Base-by-base conservation (phyloP, 2,329 filamentous ascomycete species). In the Fusarium sp. region DNA sequence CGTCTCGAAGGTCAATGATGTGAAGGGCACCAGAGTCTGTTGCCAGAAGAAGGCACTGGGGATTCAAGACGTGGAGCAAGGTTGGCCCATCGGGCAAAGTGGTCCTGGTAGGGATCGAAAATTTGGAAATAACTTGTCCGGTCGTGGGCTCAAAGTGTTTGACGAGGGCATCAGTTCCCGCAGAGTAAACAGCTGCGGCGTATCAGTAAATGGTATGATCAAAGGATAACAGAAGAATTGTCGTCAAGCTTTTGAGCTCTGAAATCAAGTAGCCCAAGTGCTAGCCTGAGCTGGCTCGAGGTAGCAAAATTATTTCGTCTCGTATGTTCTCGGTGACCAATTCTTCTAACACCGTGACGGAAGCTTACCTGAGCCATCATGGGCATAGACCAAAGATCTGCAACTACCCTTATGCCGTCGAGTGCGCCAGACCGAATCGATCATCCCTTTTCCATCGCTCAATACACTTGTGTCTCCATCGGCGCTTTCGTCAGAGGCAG, bases 321-420 rank as follows among this genome's bases (percentile, higher is more conserved):
- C 34, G 4, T 37, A 37, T 18, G 18, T 18, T n/a, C 18, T n/a
- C 10, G 9, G 34, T 1, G 10, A 3, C 34, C 10, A 37, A n/a
- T 37, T 37, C 18, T 37, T 37, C 18, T 37, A 10, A n/a, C 18
- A 18, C 18, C 10, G 9, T n/a, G 34, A 37, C 10, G 5, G 9
- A 18, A 50, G 6, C 82, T 86, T 80, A 84, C 90, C 85, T 70
- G 88, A 83, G 18, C 95, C 96, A 78, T 98, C 94, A 60, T 89
- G 80, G 69, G 89, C 91, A 81, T 94, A 98, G 7, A 87, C 89
- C 58, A 98, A 82, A 64, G 89, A 90, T 55, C 96, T 88, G 78
- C 95, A 98, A 85, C 94, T 98, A 14, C 94, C 95, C 84, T 97
- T 97, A 82, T 99, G 96, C 66, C 96, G 87, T 72, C 90, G 87